Percentiles rank a stretch among this genome's conserved stretches.
Conservation (phyloP, 1,284 basidiomycete genomes). For the Hemileia vastatrix region DNA sequence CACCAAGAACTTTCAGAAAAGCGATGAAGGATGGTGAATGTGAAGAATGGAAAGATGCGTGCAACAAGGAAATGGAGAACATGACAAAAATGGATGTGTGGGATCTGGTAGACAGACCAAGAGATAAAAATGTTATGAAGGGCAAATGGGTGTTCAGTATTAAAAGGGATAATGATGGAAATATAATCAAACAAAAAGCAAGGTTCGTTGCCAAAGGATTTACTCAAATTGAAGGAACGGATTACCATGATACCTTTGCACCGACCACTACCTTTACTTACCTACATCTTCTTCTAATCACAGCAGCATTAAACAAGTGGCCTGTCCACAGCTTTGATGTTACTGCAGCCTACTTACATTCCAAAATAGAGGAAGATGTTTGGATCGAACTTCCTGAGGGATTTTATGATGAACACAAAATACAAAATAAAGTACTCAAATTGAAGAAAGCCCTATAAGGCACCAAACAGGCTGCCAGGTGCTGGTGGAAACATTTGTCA, state of each 20-base stretch:
- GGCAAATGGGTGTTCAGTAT: slow-evolving; percentile 3
- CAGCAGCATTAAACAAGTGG: not conserved
- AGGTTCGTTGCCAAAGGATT: slow-evolving; percentile 1
- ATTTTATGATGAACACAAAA: not conserved
- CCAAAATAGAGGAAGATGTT: not conserved
- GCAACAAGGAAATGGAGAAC: too few species aligned
- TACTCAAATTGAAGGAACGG: not conserved
- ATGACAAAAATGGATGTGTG: too few species aligned
- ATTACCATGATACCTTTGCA: slow-evolving; percentile 3
- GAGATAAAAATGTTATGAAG: not conserved
- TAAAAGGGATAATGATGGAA: not conserved
- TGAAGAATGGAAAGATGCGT: too few species aligned
- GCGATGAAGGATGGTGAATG: too few species aligned
- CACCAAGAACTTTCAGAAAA: too few species aligned
- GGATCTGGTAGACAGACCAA: too few species aligned
- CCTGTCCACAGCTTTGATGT: not conserved
- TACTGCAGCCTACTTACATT: slow-evolving; percentile 1
- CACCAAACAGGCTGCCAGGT: not conserved
- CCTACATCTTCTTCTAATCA: not conserved
- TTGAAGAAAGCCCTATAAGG: slow-evolving; percentile 2
- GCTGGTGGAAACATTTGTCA: not conserved
- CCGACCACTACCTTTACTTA: not conserved
- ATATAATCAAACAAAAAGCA: not conserved
- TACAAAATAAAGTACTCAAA: not conserved
- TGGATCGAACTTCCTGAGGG: slow-evolving; percentile 1